Base-by-base conservation (phyloP, 768 basidiomycete species). In the Xerocomellus dryophilus region DNA sequence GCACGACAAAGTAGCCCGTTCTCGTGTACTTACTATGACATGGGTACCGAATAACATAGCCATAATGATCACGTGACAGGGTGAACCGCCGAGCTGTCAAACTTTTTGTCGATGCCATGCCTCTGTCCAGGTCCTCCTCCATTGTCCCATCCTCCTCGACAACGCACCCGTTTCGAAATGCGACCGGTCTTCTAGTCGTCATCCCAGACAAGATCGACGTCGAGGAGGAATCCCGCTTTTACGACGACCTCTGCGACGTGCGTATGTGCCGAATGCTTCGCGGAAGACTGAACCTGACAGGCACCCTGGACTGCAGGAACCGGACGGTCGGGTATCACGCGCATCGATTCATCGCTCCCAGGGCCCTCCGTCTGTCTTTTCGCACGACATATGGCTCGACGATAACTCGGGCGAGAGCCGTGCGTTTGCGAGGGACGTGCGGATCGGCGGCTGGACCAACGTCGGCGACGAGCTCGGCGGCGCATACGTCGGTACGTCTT, bases 391-490 rank as follows among this genome's bases (percentile, higher is more conserved):
- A 23, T 88, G 83, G 78, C 74, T 89, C 8, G 81, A 76, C 0
- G 86, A 88, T 56, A 81, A 81, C 53, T 75, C 74, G 0, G 82
- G 81, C 1, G 74, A 77, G 50, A 80, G 78, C 44, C 64, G 66
- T 0, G 74, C 79, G 2, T 89, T 90, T 61, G 81, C 88, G 4
- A 77, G 81, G 47, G 80, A 83, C 63, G 86, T 89, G 4, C 74
- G 74, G 45, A 84, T 89, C 18, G 74, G 73, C 10, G 88, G 86
- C 0, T 89, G 87, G 87, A 84, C 82, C 17, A 82, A 76, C 57
- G 87, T 90, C 7, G 86, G 86, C 1, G 87, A 88, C 60, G 76
- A 75, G 38, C 74, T 75, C 0, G 80, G 80, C n/a, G 78, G 79
- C 0, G 86, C 84, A 0, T 89, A 88, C 62, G 73, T 87, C 47